Percentiles rank a stretch among this genome's conserved stretches.
Evolutionary conservation across 2,329 filamentous ascomycete genomes (phyloP).

Genomic region (Fusarium sp.): DNA sequence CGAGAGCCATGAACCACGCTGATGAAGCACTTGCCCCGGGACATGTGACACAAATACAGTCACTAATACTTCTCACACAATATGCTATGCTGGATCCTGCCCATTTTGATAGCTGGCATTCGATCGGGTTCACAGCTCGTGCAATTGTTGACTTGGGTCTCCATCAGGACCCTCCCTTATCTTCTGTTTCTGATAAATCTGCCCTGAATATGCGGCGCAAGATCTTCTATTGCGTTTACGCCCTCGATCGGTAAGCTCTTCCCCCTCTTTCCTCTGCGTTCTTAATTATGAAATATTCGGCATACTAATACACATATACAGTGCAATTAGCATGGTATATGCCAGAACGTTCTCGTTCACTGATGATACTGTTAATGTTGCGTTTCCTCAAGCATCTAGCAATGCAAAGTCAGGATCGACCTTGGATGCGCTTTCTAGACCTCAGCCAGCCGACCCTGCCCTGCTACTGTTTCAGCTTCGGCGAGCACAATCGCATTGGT

Average conservation of each 20-base stretch:
- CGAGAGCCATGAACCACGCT: slow-evolving; percentile 77
- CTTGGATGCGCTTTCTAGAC: slow-evolving; percentile 57
- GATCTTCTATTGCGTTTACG: slow-evolving; percentile 91
- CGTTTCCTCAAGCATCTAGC: slow-evolving; percentile 70
- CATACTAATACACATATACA: slow-evolving; percentile 51
- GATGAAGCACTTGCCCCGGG: slow-evolving; percentile 88
- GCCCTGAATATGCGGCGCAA: slow-evolving; percentile 81
- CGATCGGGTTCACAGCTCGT: slow-evolving; percentile 89
- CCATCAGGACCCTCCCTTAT: slow-evolving; percentile 87
- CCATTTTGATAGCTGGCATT: slow-evolving; percentile 93
- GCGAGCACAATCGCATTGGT: slow-evolving; percentile 88
- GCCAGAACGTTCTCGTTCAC: slow-evolving; percentile 92
- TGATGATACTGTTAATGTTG: slow-evolving; percentile 86
- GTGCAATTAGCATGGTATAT: slow-evolving; percentile 88
- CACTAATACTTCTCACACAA: slow-evolving; percentile 84
- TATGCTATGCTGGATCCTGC: slow-evolving; percentile 91
- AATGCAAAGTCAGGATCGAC: slow-evolving; percentile 56
- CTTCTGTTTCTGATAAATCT: slow-evolving; percentile 73
- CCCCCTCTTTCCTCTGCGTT: neutral
- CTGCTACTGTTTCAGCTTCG: slow-evolving; percentile 84
- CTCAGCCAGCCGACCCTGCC: slow-evolving; percentile 72
- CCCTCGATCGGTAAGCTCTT: slow-evolving; percentile 79
- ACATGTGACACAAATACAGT: slow-evolving; percentile 86
- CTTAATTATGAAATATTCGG: neutral
- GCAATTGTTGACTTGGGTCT: slow-evolving; percentile 90